Percentiles rank a stretch among this genome's conserved stretches.
Conservation (phyloP, 2,329 filamentous ascomycete genomes). For the Fusarium devonianum region DNA sequence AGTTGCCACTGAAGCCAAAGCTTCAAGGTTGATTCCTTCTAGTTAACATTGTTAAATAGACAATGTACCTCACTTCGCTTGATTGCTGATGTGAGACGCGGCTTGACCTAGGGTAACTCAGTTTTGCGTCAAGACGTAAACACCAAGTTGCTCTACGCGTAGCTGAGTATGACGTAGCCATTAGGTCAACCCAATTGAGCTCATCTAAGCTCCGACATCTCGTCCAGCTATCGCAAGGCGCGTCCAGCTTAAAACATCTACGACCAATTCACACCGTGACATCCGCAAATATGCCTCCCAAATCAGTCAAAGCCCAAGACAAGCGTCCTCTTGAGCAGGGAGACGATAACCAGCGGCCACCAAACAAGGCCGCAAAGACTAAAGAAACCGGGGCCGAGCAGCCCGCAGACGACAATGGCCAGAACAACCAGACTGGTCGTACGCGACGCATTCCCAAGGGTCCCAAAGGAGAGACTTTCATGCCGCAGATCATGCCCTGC, state of each 20-base stretch:
- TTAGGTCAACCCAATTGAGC: neutral
- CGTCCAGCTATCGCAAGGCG: too few relatives aligned
- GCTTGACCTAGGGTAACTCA: too few relatives aligned
- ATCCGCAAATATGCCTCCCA: conserved; percentile 12
- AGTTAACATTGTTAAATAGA: too few relatives aligned
- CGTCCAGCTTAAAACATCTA: neutral
- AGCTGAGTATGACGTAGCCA: neutral
- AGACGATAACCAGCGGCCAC: neutral
- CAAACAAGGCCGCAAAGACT: conserved; percentile 8
- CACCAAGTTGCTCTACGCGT: neutral
- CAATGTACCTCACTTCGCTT: too few relatives aligned
- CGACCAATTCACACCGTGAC: too few relatives aligned
- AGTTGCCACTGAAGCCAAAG: too few relatives aligned
- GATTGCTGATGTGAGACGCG: too few relatives aligned
- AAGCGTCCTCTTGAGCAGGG: conserved; percentile 9
- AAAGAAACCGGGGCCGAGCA: neutral
- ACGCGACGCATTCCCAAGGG: conserved; percentile 13
- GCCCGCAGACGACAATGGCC: neutral
- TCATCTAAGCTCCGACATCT: too few relatives aligned
- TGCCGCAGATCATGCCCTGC: conserved; percentile 22
- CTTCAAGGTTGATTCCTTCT: too few relatives aligned
- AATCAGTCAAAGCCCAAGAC: neutral
- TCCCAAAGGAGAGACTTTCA: conserved; percentile 25
- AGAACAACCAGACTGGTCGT: neutral
- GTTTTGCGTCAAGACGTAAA: too few relatives aligned